Evolutionary conservation across 2,329 filamentous ascomycete species (phyloP), one percentile per base, ranked within the genome.

Genomic region (Botrytis hyacinthi): DNA sequence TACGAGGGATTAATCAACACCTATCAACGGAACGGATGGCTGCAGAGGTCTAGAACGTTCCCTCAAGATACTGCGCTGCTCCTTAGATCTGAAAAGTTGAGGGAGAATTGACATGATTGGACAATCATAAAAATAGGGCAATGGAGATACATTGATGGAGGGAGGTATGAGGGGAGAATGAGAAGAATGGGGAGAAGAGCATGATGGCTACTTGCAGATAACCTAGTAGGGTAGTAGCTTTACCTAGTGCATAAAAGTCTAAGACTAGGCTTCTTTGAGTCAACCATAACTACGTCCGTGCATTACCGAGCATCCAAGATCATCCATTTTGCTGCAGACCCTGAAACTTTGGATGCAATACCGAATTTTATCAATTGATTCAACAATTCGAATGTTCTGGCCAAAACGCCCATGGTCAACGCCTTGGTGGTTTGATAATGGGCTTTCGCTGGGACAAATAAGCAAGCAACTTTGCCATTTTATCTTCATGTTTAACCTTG

Each of bases 321-420:
- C n/a, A n/a, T 54, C 44, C 51, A 54, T 8, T 29, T 18, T 40
- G 32, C 20, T 48, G 14, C 12, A 51, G 46, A 22, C 32, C 32
- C 44, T 51, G 14, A 2, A 68, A 40, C 20, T 29, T 29, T 22
- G 46, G 48, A 54, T 29, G 48, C 14, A 26, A 29, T 22, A 67
- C 18, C 44, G 48, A 18, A 9, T 9, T 20, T 37, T 29, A 5
- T 44, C 5, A 32, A 35, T 22, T 40, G 9, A 20, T 40, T 42
- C 35, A 26, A 57, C 6, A 68, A 67, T 51, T 68, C 48, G 35
- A 68, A 22, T 42, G 48, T 68, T 68, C 66, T 68, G 35, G 66
- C 35, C 48, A 68, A 16, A 37, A 29, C 48, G 48, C 48, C 40
- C 20, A 37, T 29, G 26, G 26, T 42, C 5, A 26, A 35, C 26